Conservation (phyloP, 768 basidiomycete genomes). For the Gymnopilus junonius region DNA sequence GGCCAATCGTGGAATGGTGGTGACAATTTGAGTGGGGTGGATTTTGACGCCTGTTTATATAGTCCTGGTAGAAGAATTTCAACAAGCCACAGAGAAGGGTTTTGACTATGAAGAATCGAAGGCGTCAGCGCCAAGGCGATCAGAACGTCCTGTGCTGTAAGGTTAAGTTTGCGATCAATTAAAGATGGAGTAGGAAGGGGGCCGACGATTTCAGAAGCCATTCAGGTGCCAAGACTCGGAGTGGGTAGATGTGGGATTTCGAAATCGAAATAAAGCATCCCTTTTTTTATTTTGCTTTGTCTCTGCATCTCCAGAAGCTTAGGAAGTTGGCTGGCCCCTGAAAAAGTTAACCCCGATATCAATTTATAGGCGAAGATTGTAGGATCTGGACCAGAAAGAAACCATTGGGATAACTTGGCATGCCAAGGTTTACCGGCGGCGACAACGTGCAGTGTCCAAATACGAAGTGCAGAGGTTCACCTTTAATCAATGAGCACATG, state of each 20-base stretch:
- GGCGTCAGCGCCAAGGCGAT: slow-evolving; percentile 8
- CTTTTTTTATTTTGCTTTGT: not conserved
- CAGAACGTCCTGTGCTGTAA: not conserved
- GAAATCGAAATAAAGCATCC: not conserved
- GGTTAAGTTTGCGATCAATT: slow-evolving; percentile 1
- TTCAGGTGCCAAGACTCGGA: not conserved
- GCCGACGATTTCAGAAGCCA: slow-evolving; percentile 2
- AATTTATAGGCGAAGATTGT: not conserved
- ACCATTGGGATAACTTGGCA: not conserved
- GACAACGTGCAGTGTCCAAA: not conserved
- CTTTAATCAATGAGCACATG: not conserved
- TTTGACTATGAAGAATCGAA: not conserved
- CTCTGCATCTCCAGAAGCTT: not conserved
- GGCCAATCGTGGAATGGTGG: not conserved
- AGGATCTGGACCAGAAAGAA: not conserved
- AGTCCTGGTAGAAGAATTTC: not conserved
- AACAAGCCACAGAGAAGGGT: not conserved
- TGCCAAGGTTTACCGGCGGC: not conserved
- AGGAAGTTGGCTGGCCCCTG: not conserved
- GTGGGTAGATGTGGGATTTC: not conserved
- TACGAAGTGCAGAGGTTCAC: not conserved
- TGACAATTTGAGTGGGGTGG: not conserved
- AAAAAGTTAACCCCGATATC: not conserved
- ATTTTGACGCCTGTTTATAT: not conserved
- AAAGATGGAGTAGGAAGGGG: slow-evolving; percentile 3